Conservation (phyloP, 306 rosid genomes). For the Vigna radiata region DNA sequence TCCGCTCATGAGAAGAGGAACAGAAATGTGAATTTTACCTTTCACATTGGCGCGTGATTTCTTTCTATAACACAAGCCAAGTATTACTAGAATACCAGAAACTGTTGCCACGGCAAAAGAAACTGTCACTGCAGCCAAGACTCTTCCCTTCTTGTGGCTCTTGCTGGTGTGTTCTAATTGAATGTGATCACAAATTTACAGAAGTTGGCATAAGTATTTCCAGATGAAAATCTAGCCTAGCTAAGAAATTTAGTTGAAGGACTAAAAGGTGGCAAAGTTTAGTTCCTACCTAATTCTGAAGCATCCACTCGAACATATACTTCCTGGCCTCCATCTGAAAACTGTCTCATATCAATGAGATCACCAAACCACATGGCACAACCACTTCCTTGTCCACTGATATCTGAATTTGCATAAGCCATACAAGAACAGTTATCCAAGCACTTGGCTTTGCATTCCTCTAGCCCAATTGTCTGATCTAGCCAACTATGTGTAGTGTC, state of each 20-base stretch:
- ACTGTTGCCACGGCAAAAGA: conserved; percentile 24
- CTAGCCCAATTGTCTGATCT: conserved; percentile 45
- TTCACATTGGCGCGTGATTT: conserved; percentile 27
- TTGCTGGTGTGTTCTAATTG: conserved; percentile 27
- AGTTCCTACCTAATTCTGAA: conserved; percentile 63
- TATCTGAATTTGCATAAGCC: conserved; percentile 67
- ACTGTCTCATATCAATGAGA: conserved; percentile 57
- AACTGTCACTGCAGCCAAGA: conserved; percentile 37
- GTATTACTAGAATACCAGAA: conserved; percentile 25
- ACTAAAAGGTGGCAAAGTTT: neutral
- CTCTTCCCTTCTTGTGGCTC: conserved; percentile 43
- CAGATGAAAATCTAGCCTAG: neutral
- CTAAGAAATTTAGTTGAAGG: neutral
- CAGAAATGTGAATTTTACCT: conserved; percentile 39
- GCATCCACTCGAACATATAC: conserved; percentile 63
- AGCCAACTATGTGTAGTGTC: conserved; percentile 67
- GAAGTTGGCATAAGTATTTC: neutral
- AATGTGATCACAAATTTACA: conserved; percentile 34
- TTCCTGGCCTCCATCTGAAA: conserved; percentile 68
- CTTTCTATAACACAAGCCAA: conserved; percentile 38
- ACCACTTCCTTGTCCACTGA: conserved; percentile 67
- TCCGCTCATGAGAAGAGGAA: neutral
- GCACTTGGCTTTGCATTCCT: conserved; percentile 47
- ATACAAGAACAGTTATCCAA: conserved; percentile 61
- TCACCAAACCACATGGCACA: conserved; percentile 79